These are phyloP conservation scores for Lathyrus tuberosus DNA, from an alignment of 306 rosid genomes.

Conservation along the genomic window DNA sequence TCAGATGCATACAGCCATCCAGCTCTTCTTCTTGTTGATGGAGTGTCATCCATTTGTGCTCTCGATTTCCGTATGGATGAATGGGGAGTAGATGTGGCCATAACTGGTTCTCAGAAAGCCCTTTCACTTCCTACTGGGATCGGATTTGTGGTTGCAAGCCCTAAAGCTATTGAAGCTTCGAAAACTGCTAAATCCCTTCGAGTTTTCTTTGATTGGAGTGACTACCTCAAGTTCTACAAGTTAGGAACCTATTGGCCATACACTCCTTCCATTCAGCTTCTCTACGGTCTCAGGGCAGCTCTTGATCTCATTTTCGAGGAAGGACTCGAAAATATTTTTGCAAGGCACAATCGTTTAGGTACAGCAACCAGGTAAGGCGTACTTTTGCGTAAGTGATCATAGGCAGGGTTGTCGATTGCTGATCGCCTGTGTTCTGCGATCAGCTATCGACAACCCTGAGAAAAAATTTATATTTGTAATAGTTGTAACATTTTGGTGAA, in stretches of 20 bases:
- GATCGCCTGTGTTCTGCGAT: neutral
- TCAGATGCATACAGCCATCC: conserved; percentile 89
- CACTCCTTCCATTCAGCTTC: conserved; percentile 92
- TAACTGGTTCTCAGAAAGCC: conserved; percentile 98
- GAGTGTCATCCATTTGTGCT: conserved; percentile 97
- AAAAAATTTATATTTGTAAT: neutral
- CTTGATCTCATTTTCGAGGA: conserved; percentile 95
- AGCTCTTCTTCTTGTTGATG: conserved; percentile 94
- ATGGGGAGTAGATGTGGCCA: conserved; percentile 97
- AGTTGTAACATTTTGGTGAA: conserved; percentile 16
- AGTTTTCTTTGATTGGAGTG: conserved; percentile 97
- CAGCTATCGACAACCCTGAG: neutral
- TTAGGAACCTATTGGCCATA: conserved; percentile 96
- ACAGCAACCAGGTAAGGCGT: conserved; percentile 75
- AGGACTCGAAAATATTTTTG: conserved; percentile 90
- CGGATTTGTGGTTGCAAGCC: conserved; percentile 90
- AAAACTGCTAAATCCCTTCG: conserved; percentile 79
- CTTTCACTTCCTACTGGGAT: conserved; percentile 98
- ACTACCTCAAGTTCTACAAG: conserved; percentile 91
- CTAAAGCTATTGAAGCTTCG: conserved; percentile 90
- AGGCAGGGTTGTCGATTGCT: neutral
- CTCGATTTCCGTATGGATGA: conserved; percentile 99
- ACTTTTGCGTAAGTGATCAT: conserved; percentile 21
- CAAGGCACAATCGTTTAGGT: conserved; percentile 88
- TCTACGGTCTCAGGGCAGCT: conserved; percentile 87